Evolutionary conservation across 139 green algal species (phyloP).

Genomic region (Chlamydomonas schloesseri): DNA sequence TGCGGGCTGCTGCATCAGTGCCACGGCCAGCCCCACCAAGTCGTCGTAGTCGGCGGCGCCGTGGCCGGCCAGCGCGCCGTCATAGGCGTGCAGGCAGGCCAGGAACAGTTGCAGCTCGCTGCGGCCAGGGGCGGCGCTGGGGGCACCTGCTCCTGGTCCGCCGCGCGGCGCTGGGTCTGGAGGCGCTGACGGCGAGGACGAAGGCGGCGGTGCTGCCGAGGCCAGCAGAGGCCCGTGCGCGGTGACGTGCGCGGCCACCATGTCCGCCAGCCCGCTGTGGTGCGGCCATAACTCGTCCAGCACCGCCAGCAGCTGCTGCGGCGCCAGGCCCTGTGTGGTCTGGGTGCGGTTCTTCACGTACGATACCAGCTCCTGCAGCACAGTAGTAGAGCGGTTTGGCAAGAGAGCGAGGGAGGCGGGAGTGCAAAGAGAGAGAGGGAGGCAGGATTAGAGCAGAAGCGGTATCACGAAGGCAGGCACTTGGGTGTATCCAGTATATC

Average conservation of each 20-base stretch:
- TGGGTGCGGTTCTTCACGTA: constrained; percentile 30
- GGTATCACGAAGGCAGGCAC: too few species aligned
- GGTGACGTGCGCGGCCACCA: neutral
- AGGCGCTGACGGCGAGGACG: too few species aligned
- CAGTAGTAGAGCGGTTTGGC: too few species aligned
- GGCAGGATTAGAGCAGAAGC: too few species aligned
- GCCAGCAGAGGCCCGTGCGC: too few species aligned
- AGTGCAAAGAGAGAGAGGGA: too few species aligned
- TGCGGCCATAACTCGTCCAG: neutral
- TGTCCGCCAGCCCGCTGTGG: neutral
- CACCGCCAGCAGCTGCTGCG: neutral
- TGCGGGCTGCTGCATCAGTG: constrained; percentile 22
- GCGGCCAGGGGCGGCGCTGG: neutral
- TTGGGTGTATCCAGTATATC: too few species aligned
- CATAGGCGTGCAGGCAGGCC: neutral
- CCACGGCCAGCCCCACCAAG: constrained; percentile 36
- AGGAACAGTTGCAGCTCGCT: constrained; percentile 7
- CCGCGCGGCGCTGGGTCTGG: too few species aligned
- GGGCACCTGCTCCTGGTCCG: too few species aligned
- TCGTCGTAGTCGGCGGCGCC: constrained; percentile 50
- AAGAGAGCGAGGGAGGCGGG: too few species aligned
- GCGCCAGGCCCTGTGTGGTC: constrained; percentile 7
- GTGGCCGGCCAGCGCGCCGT: neutral
- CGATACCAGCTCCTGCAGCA: constrained; percentile 1
- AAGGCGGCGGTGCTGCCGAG: too few species aligned